Conservation (phyloP, 768 basidiomycete species). For the Saitozyma sp. region DNA sequence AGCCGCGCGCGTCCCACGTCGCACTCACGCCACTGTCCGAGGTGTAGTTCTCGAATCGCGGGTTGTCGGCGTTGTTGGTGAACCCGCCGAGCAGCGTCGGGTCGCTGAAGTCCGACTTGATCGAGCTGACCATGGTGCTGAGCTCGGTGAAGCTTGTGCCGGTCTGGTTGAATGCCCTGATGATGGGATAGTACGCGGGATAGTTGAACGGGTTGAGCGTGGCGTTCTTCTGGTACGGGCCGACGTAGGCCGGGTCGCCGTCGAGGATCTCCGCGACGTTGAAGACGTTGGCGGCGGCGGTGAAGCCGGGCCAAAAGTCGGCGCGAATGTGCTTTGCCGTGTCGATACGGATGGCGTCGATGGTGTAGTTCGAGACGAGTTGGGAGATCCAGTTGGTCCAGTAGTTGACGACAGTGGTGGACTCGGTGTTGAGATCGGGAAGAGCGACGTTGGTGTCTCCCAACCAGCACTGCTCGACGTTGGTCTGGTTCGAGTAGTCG, state of each 20-base stretch:
- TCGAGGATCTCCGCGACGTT: slow-evolving; percentile 75
- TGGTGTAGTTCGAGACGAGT: slow-evolving; percentile 68
- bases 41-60: slow-evolving; percentile 44
- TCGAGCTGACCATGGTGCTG: slow-evolving; percentile 32
- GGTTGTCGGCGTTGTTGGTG: slow-evolving; percentile 51
- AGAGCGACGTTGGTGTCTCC: slow-evolving; percentile 73
- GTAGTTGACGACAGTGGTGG: slow-evolving; percentile 62
- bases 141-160: slow-evolving; percentile 35
- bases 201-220: slow-evolving; percentile 51
- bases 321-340: slow-evolving; percentile 65
- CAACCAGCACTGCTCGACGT: slow-evolving; percentile 77
- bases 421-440: slow-evolving; percentile 75
- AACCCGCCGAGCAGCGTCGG: slow-evolving; percentile 49
- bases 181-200: slow-evolving; percentile 48
- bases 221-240: slow-evolving; percentile 42
- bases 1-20: not conserved
- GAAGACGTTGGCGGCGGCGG: slow-evolving; percentile 73
- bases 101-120: slow-evolving; percentile 45
- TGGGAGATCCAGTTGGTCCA: slow-evolving; percentile 70
- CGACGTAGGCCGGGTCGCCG: slow-evolving; percentile 45
- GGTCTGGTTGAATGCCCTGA: slow-evolving; percentile 47
- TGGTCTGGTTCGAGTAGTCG: slow-evolving; percentile 66
- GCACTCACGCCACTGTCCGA: slow-evolving; percentile 33
- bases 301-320: slow-evolving; percentile 75
- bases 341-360: slow-evolving; percentile 83